Conservation (phyloP, 495 filamentous ascomycete genomes). For the Penicillium desertorum region DNA sequence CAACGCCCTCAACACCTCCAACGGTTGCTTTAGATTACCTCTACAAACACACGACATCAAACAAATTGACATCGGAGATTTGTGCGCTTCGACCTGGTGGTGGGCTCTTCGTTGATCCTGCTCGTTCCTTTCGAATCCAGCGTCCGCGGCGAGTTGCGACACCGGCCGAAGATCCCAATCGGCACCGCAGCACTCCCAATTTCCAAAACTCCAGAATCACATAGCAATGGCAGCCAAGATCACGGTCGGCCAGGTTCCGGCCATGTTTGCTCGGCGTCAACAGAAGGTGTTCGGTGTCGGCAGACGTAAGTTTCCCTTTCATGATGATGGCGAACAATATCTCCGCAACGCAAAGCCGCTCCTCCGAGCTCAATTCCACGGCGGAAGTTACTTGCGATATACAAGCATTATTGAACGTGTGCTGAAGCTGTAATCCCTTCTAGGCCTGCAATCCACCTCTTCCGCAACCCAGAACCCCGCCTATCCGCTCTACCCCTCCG, state of each 20-base stretch:
- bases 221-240: slow-evolving; percentile 42
- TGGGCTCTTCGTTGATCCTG: slow-evolving; percentile 33
- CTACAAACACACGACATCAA: slow-evolving; percentile 15
- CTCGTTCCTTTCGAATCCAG: slow-evolving; percentile 28
- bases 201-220: slow-evolving; percentile 9
- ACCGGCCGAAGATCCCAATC: slow-evolving; percentile 21
- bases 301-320: slow-evolving; percentile 40
- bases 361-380: slow-evolving; percentile 10
- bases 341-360: slow-evolving; percentile 7
- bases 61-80: slow-evolving; percentile 15
- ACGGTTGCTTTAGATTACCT: slow-evolving; percentile 12
- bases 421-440: slow-evolving; percentile 1
- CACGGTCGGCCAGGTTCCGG: slow-evolving; percentile 37
- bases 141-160: slow-evolving; percentile 28
- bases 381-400: background rate
- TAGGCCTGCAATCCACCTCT: slow-evolving; percentile 40
- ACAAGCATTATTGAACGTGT: background rate
- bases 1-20: slow-evolving; percentile 44
- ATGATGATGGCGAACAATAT: background rate
- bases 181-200: slow-evolving; percentile 12
- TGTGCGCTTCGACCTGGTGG: slow-evolving; percentile 30
- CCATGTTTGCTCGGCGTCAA: slow-evolving; percentile 42
- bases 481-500: slow-evolving; percentile 84
- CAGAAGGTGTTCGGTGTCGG: slow-evolving; percentile 33
- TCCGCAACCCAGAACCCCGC: slow-evolving; percentile 62